Conservation (phyloP, 371 early-diverging fungal genomes). For the Parasitella parasitica region DNA sequence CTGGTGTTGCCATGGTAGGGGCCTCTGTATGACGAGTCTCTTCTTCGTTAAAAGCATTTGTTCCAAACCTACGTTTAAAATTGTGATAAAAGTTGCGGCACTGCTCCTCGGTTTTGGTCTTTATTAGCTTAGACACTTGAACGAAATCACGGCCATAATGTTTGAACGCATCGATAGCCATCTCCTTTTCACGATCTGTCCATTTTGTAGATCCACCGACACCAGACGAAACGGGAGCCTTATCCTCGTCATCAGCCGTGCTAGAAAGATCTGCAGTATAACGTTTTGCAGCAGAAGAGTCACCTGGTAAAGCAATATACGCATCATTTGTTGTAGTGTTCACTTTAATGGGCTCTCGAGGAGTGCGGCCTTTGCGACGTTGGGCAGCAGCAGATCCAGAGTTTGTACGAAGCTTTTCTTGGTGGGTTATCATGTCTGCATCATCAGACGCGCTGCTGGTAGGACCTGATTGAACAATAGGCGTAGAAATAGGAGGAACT, state of each 20-base stretch:
- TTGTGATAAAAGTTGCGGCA: slow-evolving; percentile 82
- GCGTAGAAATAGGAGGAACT: not conserved
- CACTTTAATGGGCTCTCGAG: slow-evolving; percentile 17
- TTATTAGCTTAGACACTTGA: slow-evolving; percentile 67
- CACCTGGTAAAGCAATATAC: not conserved
- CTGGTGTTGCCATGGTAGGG: slow-evolving; percentile 9
- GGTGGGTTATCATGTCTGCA: slow-evolving; percentile 13
- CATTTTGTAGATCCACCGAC: slow-evolving; percentile 49
- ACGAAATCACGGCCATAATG: slow-evolving; percentile 74
- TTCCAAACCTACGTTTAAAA: slow-evolving; percentile 66
- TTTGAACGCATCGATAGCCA: slow-evolving; percentile 74
- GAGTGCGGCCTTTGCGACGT: slow-evolving; percentile 30
- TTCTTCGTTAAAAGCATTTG: slow-evolving; percentile 63
- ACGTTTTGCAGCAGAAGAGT: not conserved
- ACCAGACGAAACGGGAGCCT: slow-evolving; percentile 9
- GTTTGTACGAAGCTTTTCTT: slow-evolving; percentile 10
- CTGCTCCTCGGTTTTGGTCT: slow-evolving; percentile 79
- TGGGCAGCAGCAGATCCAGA: not conserved
- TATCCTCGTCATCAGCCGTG: slow-evolving; percentile 25
- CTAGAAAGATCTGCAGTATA: not conserved
- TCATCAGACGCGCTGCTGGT: slow-evolving; percentile 23
- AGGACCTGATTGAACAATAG: not conserved
- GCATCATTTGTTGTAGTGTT: not conserved
- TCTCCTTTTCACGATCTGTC: slow-evolving; percentile 73
- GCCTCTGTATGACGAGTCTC: not conserved